These are phyloP conservation scores for Phytophthora vignae DNA, from an alignment of 352 stramenopile genomes.

Conservation along the genomic window DNA sequence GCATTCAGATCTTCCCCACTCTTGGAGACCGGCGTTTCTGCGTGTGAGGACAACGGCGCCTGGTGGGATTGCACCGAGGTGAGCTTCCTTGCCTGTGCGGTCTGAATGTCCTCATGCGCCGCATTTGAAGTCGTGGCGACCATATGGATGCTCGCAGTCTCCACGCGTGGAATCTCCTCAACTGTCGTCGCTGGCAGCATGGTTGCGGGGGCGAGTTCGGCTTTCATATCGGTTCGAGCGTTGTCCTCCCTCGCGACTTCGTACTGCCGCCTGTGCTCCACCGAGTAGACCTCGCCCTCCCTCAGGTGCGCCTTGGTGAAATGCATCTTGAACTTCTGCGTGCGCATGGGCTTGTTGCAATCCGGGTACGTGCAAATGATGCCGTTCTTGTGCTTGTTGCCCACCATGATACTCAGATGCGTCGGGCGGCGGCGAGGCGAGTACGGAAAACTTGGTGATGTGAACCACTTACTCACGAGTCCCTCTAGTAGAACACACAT, in stretches of 20 bases:
- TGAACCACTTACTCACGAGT: conserved; percentile 1
- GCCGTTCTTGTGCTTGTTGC: conserved; percentile 92
- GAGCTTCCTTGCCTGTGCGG: conserved; percentile 19
- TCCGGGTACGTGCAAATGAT: conserved; percentile 85
- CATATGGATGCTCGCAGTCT: background rate
- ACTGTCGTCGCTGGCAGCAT: conserved; percentile 5
- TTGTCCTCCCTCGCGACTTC: conserved; percentile 79
- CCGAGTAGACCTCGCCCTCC: conserved; percentile 78
- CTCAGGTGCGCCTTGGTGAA: conserved; percentile 82
- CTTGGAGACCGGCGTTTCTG: conserved; percentile 10
- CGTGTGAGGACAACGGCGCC: conserved; percentile 11
- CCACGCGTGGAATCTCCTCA: conserved; percentile 11
- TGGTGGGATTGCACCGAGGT: conserved; percentile 16
- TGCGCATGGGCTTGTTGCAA: conserved; percentile 87
- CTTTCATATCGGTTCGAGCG: conserved; percentile 13
- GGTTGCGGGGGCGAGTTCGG: conserved; percentile 10
- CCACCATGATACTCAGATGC: conserved; percentile 52
- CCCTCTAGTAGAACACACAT: conserved; percentile 32
- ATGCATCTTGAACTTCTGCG: conserved; percentile 90
- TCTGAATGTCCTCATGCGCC: conserved; percentile 16
- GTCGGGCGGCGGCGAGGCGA: background rate
- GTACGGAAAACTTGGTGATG: background rate
- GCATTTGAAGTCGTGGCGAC: conserved; percentile 1
- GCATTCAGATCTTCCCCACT: conserved; percentile 2
- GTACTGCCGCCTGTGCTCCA: conserved; percentile 80